These are phyloP conservation scores for Radiomyces spectabilis DNA, from an alignment of 192 early-diverging fungal genomes.

Conservation along the genomic window DNA sequence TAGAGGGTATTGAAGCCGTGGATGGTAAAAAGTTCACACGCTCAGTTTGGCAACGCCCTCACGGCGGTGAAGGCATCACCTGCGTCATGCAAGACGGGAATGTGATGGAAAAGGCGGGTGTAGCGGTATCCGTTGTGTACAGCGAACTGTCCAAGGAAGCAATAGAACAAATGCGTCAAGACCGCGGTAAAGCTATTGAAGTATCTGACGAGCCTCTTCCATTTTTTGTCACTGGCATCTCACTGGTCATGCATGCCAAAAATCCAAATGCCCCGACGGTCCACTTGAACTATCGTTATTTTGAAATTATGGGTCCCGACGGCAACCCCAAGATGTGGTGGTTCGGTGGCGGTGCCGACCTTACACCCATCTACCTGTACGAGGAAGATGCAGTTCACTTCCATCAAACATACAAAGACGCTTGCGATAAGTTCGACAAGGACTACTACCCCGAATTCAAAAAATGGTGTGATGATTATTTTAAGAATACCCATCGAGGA, in stretches of 20 bases:
- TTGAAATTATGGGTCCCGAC: conserved; percentile 70
- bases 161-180: conserved; percentile 78
- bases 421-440: conserved; percentile 84
- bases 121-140: conserved; percentile 84
- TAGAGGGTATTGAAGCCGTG: conserved; percentile 53
- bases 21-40: conserved; percentile 57
- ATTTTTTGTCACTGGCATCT: conserved; percentile 87
- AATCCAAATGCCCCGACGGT: conserved; percentile 93
- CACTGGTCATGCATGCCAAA: conserved; percentile 86
- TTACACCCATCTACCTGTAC: conserved; percentile 87
- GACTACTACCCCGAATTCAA: conserved; percentile 86
- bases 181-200: conserved; percentile 54
- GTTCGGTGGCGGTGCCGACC: conserved; percentile 96
- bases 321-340: conserved; percentile 68
- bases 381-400: conserved; percentile 91
- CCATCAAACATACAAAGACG: conserved; percentile 81
- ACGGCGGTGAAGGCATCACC: conserved; percentile 85
- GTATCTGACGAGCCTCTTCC: conserved; percentile 53
- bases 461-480: conserved; percentile 93
- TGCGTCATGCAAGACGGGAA: conserved; percentile 86
- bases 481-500: conserved; percentile 72
- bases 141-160: conserved; percentile 65
- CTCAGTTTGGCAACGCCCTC: conserved; percentile 75
- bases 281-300: conserved; percentile 96
- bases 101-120: conserved; percentile 95